Conservation (phyloP, 2,329 filamentous ascomycete species). For the Pseudomassariella vexata region DNA sequence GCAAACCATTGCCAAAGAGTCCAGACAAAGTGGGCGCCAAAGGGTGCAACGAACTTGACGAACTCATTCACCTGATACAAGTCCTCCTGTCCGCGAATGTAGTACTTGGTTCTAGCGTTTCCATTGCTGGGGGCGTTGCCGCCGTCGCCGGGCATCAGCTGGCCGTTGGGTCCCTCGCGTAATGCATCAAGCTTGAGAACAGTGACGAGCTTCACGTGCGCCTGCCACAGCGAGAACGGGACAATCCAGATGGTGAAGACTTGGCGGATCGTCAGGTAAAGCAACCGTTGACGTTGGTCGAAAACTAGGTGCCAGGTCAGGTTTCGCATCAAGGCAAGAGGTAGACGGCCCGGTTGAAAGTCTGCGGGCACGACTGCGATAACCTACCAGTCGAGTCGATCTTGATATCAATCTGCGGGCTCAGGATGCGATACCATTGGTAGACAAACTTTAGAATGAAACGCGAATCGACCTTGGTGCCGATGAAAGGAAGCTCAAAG, state of each 20-base stretch:
- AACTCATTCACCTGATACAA: slow-evolving; percentile 74
- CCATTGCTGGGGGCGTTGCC: slow-evolving; percentile 15
- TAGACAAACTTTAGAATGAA: slow-evolving; percentile 65
- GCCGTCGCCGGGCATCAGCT: slow-evolving; percentile 9
- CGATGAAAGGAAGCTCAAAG: slow-evolving; percentile 32
- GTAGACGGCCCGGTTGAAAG: too few relatives aligned
- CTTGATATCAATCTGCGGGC: slow-evolving; percentile 62
- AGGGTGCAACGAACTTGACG: slow-evolving; percentile 64
- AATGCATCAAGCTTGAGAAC: slow-evolving; percentile 56
- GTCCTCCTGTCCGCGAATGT: slow-evolving; percentile 73
- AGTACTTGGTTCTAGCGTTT: slow-evolving; percentile 47
- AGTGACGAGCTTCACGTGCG: slow-evolving; percentile 61
- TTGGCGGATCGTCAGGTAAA: slow-evolving; percentile 72
- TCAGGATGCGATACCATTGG: slow-evolving; percentile 79
- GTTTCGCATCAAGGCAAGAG: too few relatives aligned
- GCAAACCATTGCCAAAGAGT: slow-evolving; percentile 56
- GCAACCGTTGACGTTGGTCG: slow-evolving; percentile 57
- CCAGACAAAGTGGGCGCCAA: slow-evolving; percentile 48
- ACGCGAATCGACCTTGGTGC: slow-evolving; percentile 51
- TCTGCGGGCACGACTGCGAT: not conserved
- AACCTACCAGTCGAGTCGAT: slow-evolving; percentile 52
- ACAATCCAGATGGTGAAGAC: slow-evolving; percentile 72
- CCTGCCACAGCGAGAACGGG: slow-evolving; percentile 58
- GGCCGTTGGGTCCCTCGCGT: slow-evolving; percentile 18
- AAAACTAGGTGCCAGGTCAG: slow-evolving; percentile 52